Base-by-base conservation (phyloP, 257 asterid species). In the Ligustrum vulgare region DNA sequence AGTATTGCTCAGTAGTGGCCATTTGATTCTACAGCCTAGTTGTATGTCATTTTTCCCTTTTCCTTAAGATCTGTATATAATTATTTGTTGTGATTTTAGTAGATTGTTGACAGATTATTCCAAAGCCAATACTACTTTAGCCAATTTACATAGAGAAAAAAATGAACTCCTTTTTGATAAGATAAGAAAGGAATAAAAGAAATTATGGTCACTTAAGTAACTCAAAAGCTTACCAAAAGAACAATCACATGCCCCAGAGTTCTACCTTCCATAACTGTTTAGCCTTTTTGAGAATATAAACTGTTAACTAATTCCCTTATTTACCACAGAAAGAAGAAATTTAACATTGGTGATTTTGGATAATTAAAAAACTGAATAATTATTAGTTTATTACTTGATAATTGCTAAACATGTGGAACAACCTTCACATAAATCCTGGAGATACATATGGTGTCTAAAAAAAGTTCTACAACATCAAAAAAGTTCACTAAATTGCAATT, bases 131-230 rank as follows among this genome's bases (percentile, higher is more conserved):
- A 63, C 67, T 56, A 62, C 18, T 20, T 32, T 71, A 51, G 36
- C 66, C 54, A 31, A 60, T 35, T 11, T 18, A 9, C 73, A 35
- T 64, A 8, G 23, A 67, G 20, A 39, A 66, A 34, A 34, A 67
- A 39, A 73, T 31, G 51, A 54, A 49, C 56, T 74, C 45, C 45
- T 8, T 39, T 39, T 39, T 39, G 41, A 36, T 28, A 62, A 4
- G 58, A 72, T 35, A 33, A 51, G 47, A 74, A 58, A 41, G 64
- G 49, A 32, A 69, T 62, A 66, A 36, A 72, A 72, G 11, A 10
- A 15, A n/a, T 18, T 41, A 37, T 51, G 20, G n/a, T 51, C n/a
- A n/a, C 23, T 51, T 15, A 2, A 51, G 60, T 6, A 43, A 43
- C 51, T 51, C 60, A 51, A n/a, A 51, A 51, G 60, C 10, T 18